A percentile compares a stretch with the other conserved stretches of the same genome.
Conservation (phyloP, 2,329 filamentous ascomycete genomes). For the Colletotrichum eremochloae region DNA sequence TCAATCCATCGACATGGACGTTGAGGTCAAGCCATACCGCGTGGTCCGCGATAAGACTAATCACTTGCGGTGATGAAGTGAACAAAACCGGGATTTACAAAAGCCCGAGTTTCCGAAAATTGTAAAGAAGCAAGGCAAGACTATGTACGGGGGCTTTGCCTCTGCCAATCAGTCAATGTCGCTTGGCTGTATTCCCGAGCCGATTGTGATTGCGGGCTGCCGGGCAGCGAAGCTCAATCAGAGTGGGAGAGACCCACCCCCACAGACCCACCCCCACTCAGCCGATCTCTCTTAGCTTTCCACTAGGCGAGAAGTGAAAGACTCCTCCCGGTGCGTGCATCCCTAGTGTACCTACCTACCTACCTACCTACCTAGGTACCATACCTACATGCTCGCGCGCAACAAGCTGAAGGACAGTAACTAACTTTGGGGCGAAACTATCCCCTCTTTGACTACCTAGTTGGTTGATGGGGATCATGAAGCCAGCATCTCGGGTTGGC, state of each 20-base stretch:
- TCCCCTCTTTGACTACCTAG: too few species aligned
- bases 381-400: not conserved
- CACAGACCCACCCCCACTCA: constrained; percentile 38
- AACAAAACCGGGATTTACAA: not conserved
- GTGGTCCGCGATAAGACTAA: not conserved
- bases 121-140: not conserved
- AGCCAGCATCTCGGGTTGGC: not conserved
- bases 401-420: not conserved
- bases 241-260: constrained; percentile 19
- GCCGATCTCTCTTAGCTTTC: constrained; percentile 19
- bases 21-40: not conserved
- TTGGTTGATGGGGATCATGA: not conserved
- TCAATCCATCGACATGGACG: not conserved
- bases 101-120: not conserved
- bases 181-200: constrained; percentile 6
- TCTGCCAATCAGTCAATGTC: not conserved
- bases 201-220: not conserved
- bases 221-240: not conserved
- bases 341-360: not conserved
- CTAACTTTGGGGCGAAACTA: not conserved
- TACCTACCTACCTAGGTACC: not conserved
- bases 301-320: not conserved
- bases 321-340: not conserved
- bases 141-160: not conserved
- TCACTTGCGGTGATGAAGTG: not conserved